Base-by-base conservation (phyloP, 139 green algal species). In the Deuterostichococcus epilithicus region DNA sequence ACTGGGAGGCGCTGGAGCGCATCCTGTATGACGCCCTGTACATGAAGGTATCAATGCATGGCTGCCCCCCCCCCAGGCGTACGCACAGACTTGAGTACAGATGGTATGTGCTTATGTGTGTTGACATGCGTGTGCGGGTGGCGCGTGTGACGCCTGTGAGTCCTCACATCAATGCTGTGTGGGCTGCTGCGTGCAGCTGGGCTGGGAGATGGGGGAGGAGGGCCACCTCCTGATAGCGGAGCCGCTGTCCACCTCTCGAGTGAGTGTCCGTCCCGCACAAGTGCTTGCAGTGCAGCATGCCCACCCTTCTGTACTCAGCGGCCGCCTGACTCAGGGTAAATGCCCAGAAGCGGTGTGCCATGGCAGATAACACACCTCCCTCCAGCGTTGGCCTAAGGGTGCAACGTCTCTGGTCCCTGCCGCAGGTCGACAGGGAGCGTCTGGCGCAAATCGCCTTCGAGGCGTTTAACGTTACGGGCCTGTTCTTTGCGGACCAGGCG, bases 371-470 rank as follows among this genome's bases (percentile, higher is more conserved):
- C n/a, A n/a, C n/a, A n/a, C n/a, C n/a, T n/a, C n/a, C n/a, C n/a
- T n/a, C n/a, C n/a, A n/a, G n/a, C n/a, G n/a, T n/a, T n/a, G n/a
- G n/a, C n/a, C n/a, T n/a, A n/a, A n/a, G n/a, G n/a, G n/a, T n/a
- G n/a, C n/a, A n/a, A n/a, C n/a, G n/a, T n/a, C n/a, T n/a, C n/a
- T n/a, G n/a, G n/a, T n/a, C 15, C 44, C 28, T 6, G 8, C 20
- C 73, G 63, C 67, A 83, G 34, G 42, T 76, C 20, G 89, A 94
- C 39, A 80, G 91, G 0, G 92, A 97, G 77, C 82, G 71, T n/a
- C 80, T 96, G 65, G 79, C 86, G 23, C 86, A 94, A 80, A 77
- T 97, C 0, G 78, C 91, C 38, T 97, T 97, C 75, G 93, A 97
- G 80, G 70, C 73, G n/a, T 88, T 90, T 72, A 94, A 93, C 72